Evolutionary conservation across 164 flowering plant genomes (phyloP).

Genomic region (Aristolochia fimbriata): DNA sequence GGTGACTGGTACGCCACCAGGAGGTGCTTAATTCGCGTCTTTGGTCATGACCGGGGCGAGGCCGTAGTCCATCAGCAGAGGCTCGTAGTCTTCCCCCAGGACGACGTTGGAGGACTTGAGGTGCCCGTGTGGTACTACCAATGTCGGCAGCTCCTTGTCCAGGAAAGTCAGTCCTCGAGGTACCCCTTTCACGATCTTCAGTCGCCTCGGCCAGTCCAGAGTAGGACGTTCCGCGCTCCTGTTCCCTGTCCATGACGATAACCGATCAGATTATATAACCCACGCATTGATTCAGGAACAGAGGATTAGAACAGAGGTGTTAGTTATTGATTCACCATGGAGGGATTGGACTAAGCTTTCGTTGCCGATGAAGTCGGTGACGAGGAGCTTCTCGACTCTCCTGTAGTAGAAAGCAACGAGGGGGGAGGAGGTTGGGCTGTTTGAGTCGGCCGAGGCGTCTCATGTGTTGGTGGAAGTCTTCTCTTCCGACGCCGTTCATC

Average conservation of each 20-base stretch:
- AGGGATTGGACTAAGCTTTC: constrained; percentile 70
- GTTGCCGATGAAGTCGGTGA: constrained; percentile 33
- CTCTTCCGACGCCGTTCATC: constrained; percentile 66
- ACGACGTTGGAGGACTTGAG: constrained; percentile 85
- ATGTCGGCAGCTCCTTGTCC: constrained; percentile 48
- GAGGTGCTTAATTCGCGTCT: constrained; percentile 38
- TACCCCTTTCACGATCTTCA: constrained; percentile 73
- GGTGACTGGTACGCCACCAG: constrained; percentile 83
- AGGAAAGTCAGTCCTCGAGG: constrained; percentile 53
- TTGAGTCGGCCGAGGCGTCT: constrained; percentile 56
- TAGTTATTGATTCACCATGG: constrained; percentile 75
- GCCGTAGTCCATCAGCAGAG: constrained; percentile 58
- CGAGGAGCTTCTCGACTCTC: constrained; percentile 79
- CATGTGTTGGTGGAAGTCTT: constrained; percentile 83
- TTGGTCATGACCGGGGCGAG: constrained; percentile 49
- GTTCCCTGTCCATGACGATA: constrained; percentile 3
- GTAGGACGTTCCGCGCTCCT: neutral
- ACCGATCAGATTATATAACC: too few species aligned
- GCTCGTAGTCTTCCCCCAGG: constrained; percentile 37
- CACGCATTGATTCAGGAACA: too few species aligned
- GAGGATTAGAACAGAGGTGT: too few species aligned
- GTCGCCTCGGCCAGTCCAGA: constrained; percentile 56
- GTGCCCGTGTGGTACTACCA: constrained; percentile 76
- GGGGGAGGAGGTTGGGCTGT: constrained; percentile 65
- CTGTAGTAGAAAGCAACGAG: constrained; percentile 69